A percentile compares a stretch with the other conserved stretches of the same genome.
These are phyloP conservation scores for Talaromyces pinophilus DNA, from an alignment of 2,329 filamentous ascomycete species.

Conservation along the genomic window DNA sequence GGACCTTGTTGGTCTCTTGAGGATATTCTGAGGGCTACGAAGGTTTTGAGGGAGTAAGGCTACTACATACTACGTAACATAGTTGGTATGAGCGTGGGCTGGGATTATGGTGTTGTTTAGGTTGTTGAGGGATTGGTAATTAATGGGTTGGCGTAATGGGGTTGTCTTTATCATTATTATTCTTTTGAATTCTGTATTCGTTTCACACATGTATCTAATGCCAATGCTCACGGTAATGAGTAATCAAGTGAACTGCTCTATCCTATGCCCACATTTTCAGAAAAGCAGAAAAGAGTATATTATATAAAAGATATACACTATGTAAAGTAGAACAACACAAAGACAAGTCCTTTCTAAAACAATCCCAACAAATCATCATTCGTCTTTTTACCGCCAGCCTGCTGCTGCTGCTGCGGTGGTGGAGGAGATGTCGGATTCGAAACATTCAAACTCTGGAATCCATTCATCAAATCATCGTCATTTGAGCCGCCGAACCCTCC, in stretches of 20 bases:
- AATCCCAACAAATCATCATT: slow-evolving; percentile 51
- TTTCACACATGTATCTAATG: neutral
- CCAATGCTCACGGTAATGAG: neutral
- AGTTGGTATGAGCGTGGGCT: neutral
- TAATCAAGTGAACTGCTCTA: neutral
- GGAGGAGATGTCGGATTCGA: slow-evolving; percentile 37
- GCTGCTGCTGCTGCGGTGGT: slow-evolving; percentile 31
- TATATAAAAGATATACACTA: slow-evolving; percentile 13
- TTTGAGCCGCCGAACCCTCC: slow-evolving; percentile 31
- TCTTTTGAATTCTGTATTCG: neutral
- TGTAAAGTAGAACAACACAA: neutral
- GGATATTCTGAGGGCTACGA: slow-evolving; percentile 59
- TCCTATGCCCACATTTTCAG: neutral
- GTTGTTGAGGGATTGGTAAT: neutral
- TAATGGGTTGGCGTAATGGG: neutral
- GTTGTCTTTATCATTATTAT: neutral
- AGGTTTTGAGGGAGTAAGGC: slow-evolving; percentile 30
- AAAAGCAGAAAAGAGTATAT: slow-evolving; percentile 15
- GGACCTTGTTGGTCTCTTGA: slow-evolving; percentile 62
- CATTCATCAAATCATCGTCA: slow-evolving; percentile 68
- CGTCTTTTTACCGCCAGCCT: slow-evolving; percentile 47
- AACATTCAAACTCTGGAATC: slow-evolving; percentile 80
- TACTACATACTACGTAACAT: too few species aligned
- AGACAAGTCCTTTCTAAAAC: slow-evolving; percentile 16
- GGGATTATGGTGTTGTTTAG: neutral